phyloP scores from a whole-genome alignment of 305 asterid genomes.

The Ajuga reptans region DNA sequence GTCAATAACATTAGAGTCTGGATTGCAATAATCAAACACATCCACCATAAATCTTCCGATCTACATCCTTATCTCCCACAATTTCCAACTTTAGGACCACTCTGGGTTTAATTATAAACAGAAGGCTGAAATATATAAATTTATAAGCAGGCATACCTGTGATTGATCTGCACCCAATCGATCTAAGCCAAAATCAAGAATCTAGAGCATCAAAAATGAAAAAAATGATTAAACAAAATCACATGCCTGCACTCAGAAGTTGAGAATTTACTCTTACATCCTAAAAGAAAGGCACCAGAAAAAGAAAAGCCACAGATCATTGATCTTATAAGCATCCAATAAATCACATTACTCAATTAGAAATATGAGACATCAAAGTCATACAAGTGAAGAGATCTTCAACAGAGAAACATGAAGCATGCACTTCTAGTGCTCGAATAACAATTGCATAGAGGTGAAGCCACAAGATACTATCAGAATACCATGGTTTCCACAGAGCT shows the following conservation, averaged over 20 bases:
- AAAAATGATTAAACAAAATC: constrained; percentile 20
- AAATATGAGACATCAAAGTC: background rate
- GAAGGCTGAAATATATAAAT: constrained; percentile 15
- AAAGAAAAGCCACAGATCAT: constrained; percentile 16
- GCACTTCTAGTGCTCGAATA: constrained; percentile 2
- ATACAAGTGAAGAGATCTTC: constrained; percentile 8
- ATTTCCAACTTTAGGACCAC: background rate
- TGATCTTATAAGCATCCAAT: background rate
- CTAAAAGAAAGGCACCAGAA: constrained; percentile 19
- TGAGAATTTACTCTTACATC: constrained; percentile 33
- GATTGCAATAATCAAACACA: constrained; percentile 1
- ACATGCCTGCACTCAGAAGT: constrained; percentile 26
- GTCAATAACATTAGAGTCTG: background rate
- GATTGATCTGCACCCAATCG: constrained; percentile 95
- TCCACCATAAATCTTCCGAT: background rate
- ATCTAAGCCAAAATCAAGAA: constrained; percentile 93
- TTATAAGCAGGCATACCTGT: constrained; percentile 44
- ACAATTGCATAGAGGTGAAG: background rate
- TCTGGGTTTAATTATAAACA: background rate
- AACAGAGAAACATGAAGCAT: background rate
- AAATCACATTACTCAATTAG: background rate
- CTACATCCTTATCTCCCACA: constrained; percentile 2
- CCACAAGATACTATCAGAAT: background rate
- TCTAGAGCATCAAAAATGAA: constrained; percentile 40
- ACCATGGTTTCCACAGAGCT: background rate